These are phyloP conservation scores for Scenedesmus sp. DNA, from an alignment of 163 green algal genomes.

Conservation along the genomic window DNA sequence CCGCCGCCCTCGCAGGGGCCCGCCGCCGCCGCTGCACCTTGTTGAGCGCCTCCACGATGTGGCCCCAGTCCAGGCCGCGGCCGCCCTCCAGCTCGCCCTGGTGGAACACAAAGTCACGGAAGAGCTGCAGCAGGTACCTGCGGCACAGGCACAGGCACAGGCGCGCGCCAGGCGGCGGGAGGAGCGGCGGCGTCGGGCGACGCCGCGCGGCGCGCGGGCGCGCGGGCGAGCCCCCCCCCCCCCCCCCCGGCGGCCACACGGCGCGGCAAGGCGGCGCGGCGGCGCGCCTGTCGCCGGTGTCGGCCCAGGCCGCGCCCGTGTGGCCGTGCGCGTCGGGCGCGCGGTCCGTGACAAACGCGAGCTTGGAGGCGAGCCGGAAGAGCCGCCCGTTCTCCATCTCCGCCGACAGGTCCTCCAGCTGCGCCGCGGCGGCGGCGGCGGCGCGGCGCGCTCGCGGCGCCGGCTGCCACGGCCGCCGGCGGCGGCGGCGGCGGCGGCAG, in stretches of 20 bases:
- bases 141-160: slow-evolving; percentile 2
- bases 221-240: too few relatives aligned
- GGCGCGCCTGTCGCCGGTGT: slow-evolving; percentile 3
- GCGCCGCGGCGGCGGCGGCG: not conserved
- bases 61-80: slow-evolving; percentile 88
- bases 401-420: slow-evolving; percentile 76
- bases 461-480: too few relatives aligned
- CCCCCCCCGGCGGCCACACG: not conserved
- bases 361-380: slow-evolving; percentile 84
- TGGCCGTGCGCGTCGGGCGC: slow-evolving; percentile 55
- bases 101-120: slow-evolving; percentile 94
- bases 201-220: too few relatives aligned
- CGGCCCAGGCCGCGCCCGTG: not conserved
- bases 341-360: slow-evolving; percentile 83
- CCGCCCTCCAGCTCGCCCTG: slow-evolving; percentile 72
- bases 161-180: not conserved
- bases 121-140: slow-evolving; percentile 91
- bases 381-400: slow-evolving; percentile 92
- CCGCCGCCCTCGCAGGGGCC: too few relatives aligned
- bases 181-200: not conserved
- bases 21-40: slow-evolving; percentile 74
- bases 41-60: slow-evolving; percentile 88
- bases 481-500: too few relatives aligned
- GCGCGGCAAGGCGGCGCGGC: not conserved
- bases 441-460: not conserved